Percentiles rank a stretch among this genome's conserved stretches.
Conservation (phyloP, 805 yeast genomes). For the Saccharomycopsis vini region DNA sequence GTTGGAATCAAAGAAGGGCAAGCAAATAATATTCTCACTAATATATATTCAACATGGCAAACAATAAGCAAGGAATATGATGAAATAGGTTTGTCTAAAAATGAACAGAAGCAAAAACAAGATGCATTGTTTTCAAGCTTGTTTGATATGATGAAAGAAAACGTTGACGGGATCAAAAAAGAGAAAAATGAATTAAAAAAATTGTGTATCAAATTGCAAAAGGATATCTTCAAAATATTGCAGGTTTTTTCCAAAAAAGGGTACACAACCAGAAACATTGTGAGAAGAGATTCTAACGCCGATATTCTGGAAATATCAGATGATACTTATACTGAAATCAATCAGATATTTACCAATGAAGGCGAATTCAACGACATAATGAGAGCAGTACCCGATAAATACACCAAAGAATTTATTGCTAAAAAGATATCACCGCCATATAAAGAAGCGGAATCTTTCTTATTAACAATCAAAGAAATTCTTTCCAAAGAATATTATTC, state of each 20-base stretch:
- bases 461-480: slow-evolving; percentile 6
- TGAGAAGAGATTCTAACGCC: not conserved
- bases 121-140: not conserved
- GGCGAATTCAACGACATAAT: slow-evolving; percentile 24
- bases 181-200: slow-evolving; percentile 7
- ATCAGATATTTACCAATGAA: slow-evolving; percentile 20
- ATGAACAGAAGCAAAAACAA: slow-evolving; percentile 5
- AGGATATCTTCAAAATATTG: slow-evolving; percentile 17
- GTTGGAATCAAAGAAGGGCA: not conserved
- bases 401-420: slow-evolving; percentile 6
- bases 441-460: not conserved
- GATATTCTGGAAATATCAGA: slow-evolving; percentile 12
- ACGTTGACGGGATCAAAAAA: not conserved
- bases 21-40: not conserved
- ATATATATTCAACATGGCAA: not conserved
- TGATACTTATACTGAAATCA: slow-evolving; percentile 18
- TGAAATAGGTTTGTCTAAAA: slow-evolving; percentile 13
- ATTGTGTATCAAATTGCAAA: slow-evolving; percentile 11
- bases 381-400: slow-evolving; percentile 12
- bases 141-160: not conserved
- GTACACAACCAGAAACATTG: slow-evolving; percentile 3
- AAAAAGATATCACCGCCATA: slow-evolving; percentile 12
- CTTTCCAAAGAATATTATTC: slow-evolving; percentile 17
- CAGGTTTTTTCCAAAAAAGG: slow-evolving; percentile 15
- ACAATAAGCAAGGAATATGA: not conserved